Conservation (phyloP, 225 moss, liverwort and hornwort genomes). For the Anthoceros angustus region DNA sequence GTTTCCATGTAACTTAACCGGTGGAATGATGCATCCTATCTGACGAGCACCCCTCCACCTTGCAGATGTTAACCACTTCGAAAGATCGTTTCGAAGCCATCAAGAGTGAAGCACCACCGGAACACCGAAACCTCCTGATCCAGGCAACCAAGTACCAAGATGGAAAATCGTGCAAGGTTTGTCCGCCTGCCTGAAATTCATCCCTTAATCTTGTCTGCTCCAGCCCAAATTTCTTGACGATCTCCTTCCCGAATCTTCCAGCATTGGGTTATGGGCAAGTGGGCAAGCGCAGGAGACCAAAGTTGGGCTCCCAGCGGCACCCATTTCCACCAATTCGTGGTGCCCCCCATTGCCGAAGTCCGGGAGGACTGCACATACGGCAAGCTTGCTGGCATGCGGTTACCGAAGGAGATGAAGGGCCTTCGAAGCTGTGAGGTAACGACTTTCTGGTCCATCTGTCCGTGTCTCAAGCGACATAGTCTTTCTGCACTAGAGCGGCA, state of each 20-base stretch:
- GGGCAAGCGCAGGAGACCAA: slow-evolving; percentile 45
- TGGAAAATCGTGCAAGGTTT: slow-evolving; percentile 41
- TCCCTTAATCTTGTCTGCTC: not conserved
- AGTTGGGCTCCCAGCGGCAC: slow-evolving; percentile 58
- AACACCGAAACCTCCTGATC: slow-evolving; percentile 35
- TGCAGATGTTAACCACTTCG: slow-evolving; percentile 80
- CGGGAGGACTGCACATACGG: slow-evolving; percentile 77
- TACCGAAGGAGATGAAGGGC: slow-evolving; percentile 66
- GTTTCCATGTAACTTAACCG: too few relatives aligned
- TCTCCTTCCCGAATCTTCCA: slow-evolving; percentile 4
- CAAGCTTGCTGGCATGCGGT: slow-evolving; percentile 65
- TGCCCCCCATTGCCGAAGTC: slow-evolving; percentile 48
- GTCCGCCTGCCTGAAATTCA: not conserved
- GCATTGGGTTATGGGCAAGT: slow-evolving; percentile 84
- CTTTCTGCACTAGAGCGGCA: not conserved
- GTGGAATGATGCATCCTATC: not conserved
- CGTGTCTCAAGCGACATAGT: not conserved
- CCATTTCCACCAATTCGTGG: slow-evolving; percentile 87
- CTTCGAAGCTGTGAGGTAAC: slow-evolving; percentile 70
- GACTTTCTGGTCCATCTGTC: not conserved
- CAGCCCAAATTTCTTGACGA: not conserved
- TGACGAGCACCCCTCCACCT: not conserved
- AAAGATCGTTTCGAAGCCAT: slow-evolving; percentile 68
- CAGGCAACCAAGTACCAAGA: slow-evolving; percentile 84
- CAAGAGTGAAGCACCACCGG: slow-evolving; percentile 31